Base-by-base conservation (phyloP, 257 asterid species). In the Solanum virginianum region DNA sequence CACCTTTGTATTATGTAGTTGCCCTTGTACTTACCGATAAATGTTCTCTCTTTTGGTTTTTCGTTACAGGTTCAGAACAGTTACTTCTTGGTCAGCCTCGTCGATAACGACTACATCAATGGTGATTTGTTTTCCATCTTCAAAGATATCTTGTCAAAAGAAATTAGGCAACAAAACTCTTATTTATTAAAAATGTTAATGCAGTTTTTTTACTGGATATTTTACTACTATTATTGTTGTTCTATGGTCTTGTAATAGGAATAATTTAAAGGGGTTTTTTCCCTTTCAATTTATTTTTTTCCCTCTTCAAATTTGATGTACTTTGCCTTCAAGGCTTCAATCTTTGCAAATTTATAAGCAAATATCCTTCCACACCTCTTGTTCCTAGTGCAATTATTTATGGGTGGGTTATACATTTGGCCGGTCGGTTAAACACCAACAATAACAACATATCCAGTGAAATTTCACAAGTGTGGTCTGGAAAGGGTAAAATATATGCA, bases 1-100 rank as follows among this genome's bases (percentile, higher is more conserved):
- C n/a, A 3, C 39, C 4, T 29, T 66, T 18, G 80, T 41, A 17
- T 41, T 0, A 41, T 71, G 6, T 24, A 41, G 55, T 1, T 41
- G 55, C 26, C 41, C 45, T 22, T 47, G 6, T 75, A 63, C 70
- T 24, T 24, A 75, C 62, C 7, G 22, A 49, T 49, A 24, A 17
- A 22, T 51, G 16, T 24, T 22, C 41, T 69, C 71, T 62, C 29
- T 77, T 47, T 16, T 87, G 84, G 17, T 82, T 84, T 55, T 17
- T 86, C 82, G 26, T 82, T 84, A 87, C 93, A 95, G 99, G 97
- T 95, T 85, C 90, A 90, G 88, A 87, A 71, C 88, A 90, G 85
- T 87, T 94, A 87, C 88, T 95, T 87, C 92, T 92, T 95, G 98
- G 97, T 95, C 53, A 94, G 97, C 89, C 89, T 95, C 89, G 98